Percentiles rank a stretch among this genome's conserved stretches.
phyloP scores from a whole-genome alignment of 148 eudicot genomes.

The Pouteria glomerata region DNA sequence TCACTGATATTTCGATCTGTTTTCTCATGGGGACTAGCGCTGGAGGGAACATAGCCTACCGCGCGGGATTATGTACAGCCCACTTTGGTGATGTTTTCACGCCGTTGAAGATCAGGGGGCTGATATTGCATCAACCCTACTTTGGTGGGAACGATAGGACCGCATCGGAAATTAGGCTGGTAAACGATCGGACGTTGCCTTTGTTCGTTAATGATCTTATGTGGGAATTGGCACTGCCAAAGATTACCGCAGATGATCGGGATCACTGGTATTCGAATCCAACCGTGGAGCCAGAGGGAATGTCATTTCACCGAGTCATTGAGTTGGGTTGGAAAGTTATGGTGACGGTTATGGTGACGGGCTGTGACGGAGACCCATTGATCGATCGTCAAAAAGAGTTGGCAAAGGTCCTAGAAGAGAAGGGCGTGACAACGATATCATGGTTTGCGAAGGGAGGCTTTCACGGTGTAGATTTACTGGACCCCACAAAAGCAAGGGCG shows the following conservation, averaged over 20 bases:
- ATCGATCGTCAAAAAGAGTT: slow-evolving; percentile 32
- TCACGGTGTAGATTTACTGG: slow-evolving; percentile 33
- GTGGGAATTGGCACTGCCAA: slow-evolving; percentile 45
- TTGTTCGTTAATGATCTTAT: slow-evolving; percentile 21
- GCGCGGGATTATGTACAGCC: slow-evolving; percentile 38
- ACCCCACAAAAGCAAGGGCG: slow-evolving; percentile 6
- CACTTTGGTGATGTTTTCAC: slow-evolving; percentile 14
- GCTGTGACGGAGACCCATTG: slow-evolving; percentile 39
- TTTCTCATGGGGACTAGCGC: slow-evolving; percentile 50
- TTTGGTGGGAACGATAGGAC: slow-evolving; percentile 46
- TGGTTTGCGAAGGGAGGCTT: slow-evolving; percentile 26
- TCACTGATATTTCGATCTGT: slow-evolving; percentile 42
- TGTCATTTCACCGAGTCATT: slow-evolving; percentile 17
- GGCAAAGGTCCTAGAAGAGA: slow-evolving; percentile 26
- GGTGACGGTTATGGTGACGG: slow-evolving; percentile 33
- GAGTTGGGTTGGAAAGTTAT: slow-evolving; percentile 28
- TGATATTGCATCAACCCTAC: slow-evolving; percentile 46
- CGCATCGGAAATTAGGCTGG: slow-evolving; percentile 32
- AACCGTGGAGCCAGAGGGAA: slow-evolving; percentile 13
- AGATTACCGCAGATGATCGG: slow-evolving; percentile 31
- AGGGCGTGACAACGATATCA: slow-evolving; percentile 21
- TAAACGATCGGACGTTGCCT: no score
- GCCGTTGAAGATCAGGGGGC: slow-evolving; percentile 45
- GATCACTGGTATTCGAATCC: slow-evolving; percentile 49
- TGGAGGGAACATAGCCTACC: slow-evolving; percentile 55